phyloP scores from a whole-genome alignment of 768 basidiomycete genomes.

The Coprinopsis cinerea region DNA sequence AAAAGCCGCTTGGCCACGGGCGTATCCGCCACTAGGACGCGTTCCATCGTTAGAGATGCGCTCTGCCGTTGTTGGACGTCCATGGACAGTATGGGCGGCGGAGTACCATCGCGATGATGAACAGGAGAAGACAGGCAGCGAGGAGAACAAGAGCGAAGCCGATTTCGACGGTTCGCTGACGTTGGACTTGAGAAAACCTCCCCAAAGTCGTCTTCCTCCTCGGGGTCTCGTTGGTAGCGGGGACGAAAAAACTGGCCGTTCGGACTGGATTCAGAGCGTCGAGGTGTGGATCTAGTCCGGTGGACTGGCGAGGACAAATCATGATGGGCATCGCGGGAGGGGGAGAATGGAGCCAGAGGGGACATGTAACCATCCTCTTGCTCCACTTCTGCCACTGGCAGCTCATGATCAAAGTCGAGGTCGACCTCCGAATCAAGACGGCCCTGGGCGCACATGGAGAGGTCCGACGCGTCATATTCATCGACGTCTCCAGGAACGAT shows the following conservation, averaged over 20 bases:
- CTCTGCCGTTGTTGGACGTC: background rate
- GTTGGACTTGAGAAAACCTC: conserved; percentile 23
- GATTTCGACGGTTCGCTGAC: conserved; percentile 17
- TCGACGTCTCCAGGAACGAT: conserved; percentile 25
- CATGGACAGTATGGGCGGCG: background rate
- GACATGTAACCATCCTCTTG: conserved; percentile 85
- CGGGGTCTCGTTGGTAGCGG: background rate
- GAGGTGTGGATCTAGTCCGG: background rate
- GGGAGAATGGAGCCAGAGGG: conserved; percentile 51
- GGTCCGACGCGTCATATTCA: conserved; percentile 14
- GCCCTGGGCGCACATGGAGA: conserved; percentile 17
- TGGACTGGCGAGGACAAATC: conserved; percentile 8
- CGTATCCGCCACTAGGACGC: conserved; percentile 8
- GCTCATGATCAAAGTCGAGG: conserved; percentile 31
- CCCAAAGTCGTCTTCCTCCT: conserved; percentile 3
- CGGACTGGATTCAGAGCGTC: background rate
- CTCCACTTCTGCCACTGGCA: conserved; percentile 42
- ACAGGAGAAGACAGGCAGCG: background rate
- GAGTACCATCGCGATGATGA: background rate
- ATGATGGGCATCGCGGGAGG: conserved; percentile 17
- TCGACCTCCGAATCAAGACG: conserved; percentile 30
- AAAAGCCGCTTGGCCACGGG: conserved; percentile 1
- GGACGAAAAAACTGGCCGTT: background rate
- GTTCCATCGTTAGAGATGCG: background rate
- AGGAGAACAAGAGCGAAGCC: conserved; percentile 1